Conservation (phyloP, 306 rosid genomes). For the Vachellia pachyceras region DNA sequence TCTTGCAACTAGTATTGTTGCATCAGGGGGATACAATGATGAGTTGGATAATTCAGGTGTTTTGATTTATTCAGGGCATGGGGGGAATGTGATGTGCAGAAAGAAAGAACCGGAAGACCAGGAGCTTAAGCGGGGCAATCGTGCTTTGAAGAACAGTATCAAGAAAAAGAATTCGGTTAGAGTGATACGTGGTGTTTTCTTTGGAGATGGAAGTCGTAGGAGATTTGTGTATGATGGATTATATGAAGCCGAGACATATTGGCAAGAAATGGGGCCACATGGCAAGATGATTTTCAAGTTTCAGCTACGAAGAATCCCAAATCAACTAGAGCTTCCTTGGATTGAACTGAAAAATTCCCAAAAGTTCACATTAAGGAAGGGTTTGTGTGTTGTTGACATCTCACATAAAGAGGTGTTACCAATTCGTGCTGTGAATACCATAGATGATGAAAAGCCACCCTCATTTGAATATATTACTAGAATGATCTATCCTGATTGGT, state of each 20-base stretch:
- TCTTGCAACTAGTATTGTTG: slow-evolving; percentile 67
- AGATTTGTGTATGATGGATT: slow-evolving; percentile 68
- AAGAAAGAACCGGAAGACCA: slow-evolving; percentile 65
- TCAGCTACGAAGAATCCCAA: slow-evolving; percentile 59
- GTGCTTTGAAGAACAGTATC: slow-evolving; percentile 66
- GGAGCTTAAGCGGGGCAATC: slow-evolving; percentile 71
- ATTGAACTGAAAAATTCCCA: slow-evolving; percentile 57
- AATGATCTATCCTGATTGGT: slow-evolving; percentile 67
- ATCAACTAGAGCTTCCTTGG: slow-evolving; percentile 73
- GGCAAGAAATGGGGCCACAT: slow-evolving; percentile 66
- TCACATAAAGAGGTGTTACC: slow-evolving; percentile 60
- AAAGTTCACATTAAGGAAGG: slow-evolving; percentile 47
- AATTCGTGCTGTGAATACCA: slow-evolving; percentile 55
- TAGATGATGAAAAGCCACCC: slow-evolving; percentile 54
- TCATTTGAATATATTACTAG: slow-evolving; percentile 51
- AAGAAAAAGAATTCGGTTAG: slow-evolving; percentile 65
- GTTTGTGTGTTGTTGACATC: slow-evolving; percentile 59
- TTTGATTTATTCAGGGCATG: slow-evolving; percentile 69
- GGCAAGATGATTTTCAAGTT: slow-evolving; percentile 66
- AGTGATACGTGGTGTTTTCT: slow-evolving; percentile 63
- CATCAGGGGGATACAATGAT: slow-evolving; percentile 61
- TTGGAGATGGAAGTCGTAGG: slow-evolving; percentile 49
- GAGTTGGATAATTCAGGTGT: slow-evolving; percentile 53
- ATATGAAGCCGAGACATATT: slow-evolving; percentile 58
- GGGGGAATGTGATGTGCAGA: slow-evolving; percentile 57